Evolutionary conservation across 2,329 filamentous ascomycete genomes (phyloP).

Genomic region (Fusarium foetens): DNA sequence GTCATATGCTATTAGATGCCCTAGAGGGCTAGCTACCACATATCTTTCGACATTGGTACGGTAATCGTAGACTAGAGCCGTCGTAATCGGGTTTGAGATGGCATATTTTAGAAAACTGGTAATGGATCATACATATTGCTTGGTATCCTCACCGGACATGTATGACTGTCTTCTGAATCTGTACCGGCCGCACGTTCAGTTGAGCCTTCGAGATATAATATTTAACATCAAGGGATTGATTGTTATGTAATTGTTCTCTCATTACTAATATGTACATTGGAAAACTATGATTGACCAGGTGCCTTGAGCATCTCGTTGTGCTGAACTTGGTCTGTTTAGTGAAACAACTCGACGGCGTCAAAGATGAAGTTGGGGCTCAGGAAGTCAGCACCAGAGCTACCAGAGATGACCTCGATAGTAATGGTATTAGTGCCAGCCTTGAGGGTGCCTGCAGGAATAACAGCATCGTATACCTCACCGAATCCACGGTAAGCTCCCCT

Average conservation of each 20-base stretch:
- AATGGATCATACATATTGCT: neutral
- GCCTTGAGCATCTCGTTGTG: neutral
- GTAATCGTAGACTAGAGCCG: neutral
- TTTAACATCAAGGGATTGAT: neutral
- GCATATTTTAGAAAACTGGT: neutral
- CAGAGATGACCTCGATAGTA: slow-evolving; percentile 67
- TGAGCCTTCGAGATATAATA: neutral
- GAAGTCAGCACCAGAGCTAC: slow-evolving; percentile 64
- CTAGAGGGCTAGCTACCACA: neutral
- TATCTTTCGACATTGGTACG: neutral
- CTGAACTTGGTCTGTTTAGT: slow-evolving; percentile 11
- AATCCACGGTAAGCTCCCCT: slow-evolving; percentile 71
- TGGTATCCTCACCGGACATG: neutral
- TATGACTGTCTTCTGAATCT: neutral
- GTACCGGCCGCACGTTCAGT: no score
- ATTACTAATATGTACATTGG: slow-evolving; percentile 38
- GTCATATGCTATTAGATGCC: neutral
- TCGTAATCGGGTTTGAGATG: neutral
- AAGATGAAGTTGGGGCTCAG: slow-evolving; percentile 65
- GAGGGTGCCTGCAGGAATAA: slow-evolving; percentile 68
- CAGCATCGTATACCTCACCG: slow-evolving; percentile 71
- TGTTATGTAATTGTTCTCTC: slow-evolving; percentile 11
- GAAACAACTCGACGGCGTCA: slow-evolving; percentile 44
- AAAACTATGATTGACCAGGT: neutral
- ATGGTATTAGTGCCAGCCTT: slow-evolving; percentile 71